Conservation (phyloP, 1,284 basidiomycete species). For the Stygiomarasmius scandens region DNA sequence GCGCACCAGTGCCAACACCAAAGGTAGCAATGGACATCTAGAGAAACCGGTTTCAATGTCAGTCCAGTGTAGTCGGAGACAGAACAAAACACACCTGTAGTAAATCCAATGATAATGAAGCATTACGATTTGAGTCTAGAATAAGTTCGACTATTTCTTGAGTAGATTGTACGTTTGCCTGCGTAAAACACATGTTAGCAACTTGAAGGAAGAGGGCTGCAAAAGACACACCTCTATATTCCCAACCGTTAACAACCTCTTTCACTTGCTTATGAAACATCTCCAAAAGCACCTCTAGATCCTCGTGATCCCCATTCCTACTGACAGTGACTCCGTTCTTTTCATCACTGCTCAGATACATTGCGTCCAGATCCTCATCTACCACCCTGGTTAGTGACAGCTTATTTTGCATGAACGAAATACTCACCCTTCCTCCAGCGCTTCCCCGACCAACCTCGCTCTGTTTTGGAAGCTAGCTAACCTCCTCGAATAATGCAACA, state of each 20-base stretch:
- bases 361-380: conserved; percentile 90
- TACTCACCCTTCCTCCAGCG: conserved; percentile 78
- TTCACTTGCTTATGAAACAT: conserved; percentile 95
- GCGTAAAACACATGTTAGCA: no score
- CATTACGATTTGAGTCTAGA: conserved; percentile 94
- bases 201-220: no score
- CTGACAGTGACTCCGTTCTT: conserved; percentile 52
- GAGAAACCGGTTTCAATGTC: conserved; percentile 4
- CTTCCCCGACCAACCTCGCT: conserved; percentile 85
- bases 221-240: conserved; percentile 78
- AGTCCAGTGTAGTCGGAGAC: conserved; percentile 1
- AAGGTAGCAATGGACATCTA: conserved; percentile 93
- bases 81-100: conserved; percentile 61
- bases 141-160: conserved; percentile 98
- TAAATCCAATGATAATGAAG: conserved; percentile 88
- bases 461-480: conserved; percentile 87
- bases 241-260: conserved; percentile 91
- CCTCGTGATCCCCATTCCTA: conserved; percentile 84
- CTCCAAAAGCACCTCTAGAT: conserved; percentile 91
- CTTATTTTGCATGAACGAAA: conserved; percentile 21
- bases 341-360: conserved; percentile 91
- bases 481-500: conserved; percentile 88
- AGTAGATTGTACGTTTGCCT: conserved; percentile 93
- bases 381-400: no score
- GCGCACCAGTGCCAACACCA: conserved; percentile 91